These are phyloP conservation scores for Corynespora cassiicola DNA, from an alignment of 2,329 filamentous ascomycete species.

Conservation along the genomic window DNA sequence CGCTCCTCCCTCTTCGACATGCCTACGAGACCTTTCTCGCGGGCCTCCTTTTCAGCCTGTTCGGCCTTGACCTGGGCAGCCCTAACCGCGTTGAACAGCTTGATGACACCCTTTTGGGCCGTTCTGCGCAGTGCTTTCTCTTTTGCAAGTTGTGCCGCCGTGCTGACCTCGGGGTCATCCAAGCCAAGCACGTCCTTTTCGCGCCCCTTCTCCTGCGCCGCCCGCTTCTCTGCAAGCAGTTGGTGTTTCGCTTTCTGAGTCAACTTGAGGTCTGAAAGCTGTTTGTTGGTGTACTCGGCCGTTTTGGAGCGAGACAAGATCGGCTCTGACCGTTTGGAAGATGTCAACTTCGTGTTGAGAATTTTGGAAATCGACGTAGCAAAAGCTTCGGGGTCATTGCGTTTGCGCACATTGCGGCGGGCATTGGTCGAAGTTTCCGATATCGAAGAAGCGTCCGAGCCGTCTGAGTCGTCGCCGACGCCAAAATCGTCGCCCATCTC, in stretches of 20 bases:
- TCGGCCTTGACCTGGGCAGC: conserved; percentile 89
- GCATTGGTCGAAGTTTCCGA: conserved; percentile 42
- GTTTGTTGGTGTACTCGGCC: conserved; percentile 74
- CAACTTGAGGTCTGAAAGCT: conserved; percentile 76
- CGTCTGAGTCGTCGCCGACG: conserved; percentile 48
- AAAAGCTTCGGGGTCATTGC: conserved; percentile 90
- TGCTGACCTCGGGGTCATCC: conserved; percentile 55
- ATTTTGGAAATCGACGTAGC: conserved; percentile 94
- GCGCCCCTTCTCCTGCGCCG: conserved; percentile 82
- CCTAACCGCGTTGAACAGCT: conserved; percentile 93
- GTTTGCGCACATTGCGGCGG: conserved; percentile 70
- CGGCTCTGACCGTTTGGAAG: conserved; percentile 82
- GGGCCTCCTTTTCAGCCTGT: conserved; percentile 74
- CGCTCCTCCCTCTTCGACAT: conserved; percentile 82
- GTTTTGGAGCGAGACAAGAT: conserved; percentile 84
- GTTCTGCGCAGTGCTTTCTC: conserved; percentile 86
- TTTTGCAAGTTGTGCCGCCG: conserved; percentile 66
- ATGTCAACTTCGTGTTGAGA: conserved; percentile 84
- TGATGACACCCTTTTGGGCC: conserved; percentile 91
- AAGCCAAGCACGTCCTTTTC: conserved; percentile 83
- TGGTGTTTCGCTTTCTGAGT: conserved; percentile 82
- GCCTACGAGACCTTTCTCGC: conserved; percentile 77
- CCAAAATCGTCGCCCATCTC: conserved; percentile 42
- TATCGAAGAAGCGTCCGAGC: conserved; percentile 41
- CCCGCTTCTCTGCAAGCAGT: conserved; percentile 79